Evolutionary conservation across 805 yeast genomes (phyloP).

Genomic region (Saturnispora zaruensis): DNA sequence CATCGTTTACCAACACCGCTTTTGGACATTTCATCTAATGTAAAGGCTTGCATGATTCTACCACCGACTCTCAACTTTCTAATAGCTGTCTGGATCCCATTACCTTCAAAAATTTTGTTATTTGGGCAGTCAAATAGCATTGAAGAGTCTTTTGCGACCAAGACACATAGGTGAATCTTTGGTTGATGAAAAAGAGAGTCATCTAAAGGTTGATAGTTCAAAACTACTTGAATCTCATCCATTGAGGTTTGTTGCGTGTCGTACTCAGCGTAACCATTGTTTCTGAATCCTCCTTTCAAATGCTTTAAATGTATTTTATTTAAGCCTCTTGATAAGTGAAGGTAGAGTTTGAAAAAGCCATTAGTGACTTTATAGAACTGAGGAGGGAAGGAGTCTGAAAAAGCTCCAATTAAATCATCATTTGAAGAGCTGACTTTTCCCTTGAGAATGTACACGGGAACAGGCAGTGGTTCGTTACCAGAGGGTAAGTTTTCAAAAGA

Average conservation of each 20-base stretch:
- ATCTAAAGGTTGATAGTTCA: constrained; percentile 48
- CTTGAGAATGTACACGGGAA: constrained; percentile 43
- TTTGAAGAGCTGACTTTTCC: constrained; percentile 31
- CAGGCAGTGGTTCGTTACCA: constrained; percentile 30
- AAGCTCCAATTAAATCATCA: constrained; percentile 35
- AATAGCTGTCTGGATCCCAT: constrained; percentile 61
- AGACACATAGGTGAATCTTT: constrained; percentile 72
- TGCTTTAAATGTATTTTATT: constrained; percentile 50
- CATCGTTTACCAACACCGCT: constrained; percentile 72
- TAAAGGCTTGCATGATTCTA: constrained; percentile 82
- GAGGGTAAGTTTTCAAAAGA: constrained; percentile 27
- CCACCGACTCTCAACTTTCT: constrained; percentile 73
- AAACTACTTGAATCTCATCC: constrained; percentile 16
- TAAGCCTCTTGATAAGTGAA: constrained; percentile 48
- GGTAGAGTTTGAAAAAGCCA: constrained; percentile 69
- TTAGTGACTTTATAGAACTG: constrained; percentile 60
- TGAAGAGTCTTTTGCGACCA: constrained; percentile 71
- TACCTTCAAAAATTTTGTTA: constrained; percentile 47
- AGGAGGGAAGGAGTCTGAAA: constrained; percentile 48
- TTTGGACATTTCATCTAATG: constrained; percentile 79
- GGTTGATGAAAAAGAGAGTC: constrained; percentile 36
- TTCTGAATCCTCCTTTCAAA: constrained; percentile 27
- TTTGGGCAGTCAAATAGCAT: constrained; percentile 62
- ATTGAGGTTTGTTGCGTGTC: constrained; percentile 11
- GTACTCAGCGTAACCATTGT: constrained; percentile 28